phyloP scores from a whole-genome alignment of 2,329 filamentous ascomycete genomes.

The Pseudogymnoascus sp. region DNA sequence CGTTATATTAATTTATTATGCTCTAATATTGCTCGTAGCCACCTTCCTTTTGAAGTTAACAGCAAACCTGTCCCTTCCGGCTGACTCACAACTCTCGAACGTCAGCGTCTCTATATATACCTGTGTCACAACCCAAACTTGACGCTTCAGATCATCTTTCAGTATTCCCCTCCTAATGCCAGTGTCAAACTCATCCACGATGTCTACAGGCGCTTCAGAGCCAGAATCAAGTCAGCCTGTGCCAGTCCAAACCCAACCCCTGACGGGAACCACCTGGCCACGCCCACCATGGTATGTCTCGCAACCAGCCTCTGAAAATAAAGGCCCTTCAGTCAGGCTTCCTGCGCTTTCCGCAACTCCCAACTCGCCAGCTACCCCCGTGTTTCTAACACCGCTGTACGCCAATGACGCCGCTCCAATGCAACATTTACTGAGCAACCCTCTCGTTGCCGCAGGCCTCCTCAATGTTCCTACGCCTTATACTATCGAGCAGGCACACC shows the following conservation, averaged over 20 bases:
- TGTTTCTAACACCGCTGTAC: slow-evolving; percentile 8
- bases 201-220: background rate
- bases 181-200: background rate
- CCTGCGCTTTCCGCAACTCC: background rate
- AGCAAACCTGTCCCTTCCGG: background rate
- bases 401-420: background rate
- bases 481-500: background rate
- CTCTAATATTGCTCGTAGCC: background rate
- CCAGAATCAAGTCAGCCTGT: background rate
- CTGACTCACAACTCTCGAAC: background rate
- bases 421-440: background rate
- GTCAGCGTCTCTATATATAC: background rate
- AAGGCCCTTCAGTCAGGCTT: background rate
- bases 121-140: background rate
- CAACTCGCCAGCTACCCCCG: background rate
- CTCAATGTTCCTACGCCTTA: slow-evolving; percentile 10
- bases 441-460: background rate
- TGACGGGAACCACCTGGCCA: background rate
- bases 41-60: background rate
- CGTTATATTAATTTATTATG: background rate
- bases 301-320: background rate
- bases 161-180: background rate
- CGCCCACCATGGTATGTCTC: background rate
- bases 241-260: background rate
- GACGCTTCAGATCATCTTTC: background rate